Base-by-base conservation (phyloP, 2,329 filamentous ascomycete species). In the Epichloe aotearoae region DNA sequence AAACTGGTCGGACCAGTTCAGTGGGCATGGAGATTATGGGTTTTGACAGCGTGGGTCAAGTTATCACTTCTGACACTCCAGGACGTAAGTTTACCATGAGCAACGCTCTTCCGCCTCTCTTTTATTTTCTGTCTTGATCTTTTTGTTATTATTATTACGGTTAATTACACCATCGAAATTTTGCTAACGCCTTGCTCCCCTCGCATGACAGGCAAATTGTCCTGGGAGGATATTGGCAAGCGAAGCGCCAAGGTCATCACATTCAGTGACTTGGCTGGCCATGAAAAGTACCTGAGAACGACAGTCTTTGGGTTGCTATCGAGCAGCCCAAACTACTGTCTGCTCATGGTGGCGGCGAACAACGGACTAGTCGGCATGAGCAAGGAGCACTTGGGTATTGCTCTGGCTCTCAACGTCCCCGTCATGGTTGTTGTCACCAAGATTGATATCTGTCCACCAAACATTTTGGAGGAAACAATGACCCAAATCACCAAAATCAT, bases 11-110 rank as follows among this genome's bases (percentile, higher is more conserved):
- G 57, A 98, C 93, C 10, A 95, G 88, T 64, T 96, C 90, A 0
- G 93, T 98, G 0, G 91, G 93, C 41, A 94, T 97, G 90, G 93
- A 98, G 67, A 97, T 97, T 54, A 89, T 97, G 84, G 93, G 93
- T 2, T 98, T 96, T 59, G 89, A 97, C 66, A 88, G 85, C 47
- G 77, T 79, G 50, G 91, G 93, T 30, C 80, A 90, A 26, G 84
- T 95, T 30, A 79, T 97, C 15, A 80, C 82, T 15, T 91, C 87
- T 39, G 85, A 85, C 52, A 85, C 84, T 0, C 86, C 90, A 2
- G 91, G 89, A 1, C 80, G 93, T 65, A 88, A 84, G 69, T 66
- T 17, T 8, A n/a, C 17, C 17, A 5, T 6, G 33, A 38, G 36
- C 14, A 6, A 26, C 11, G 23, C 23, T 43, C 10, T 17, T 17